A percentile compares a stretch with the other conserved stretches of the same genome.
Conservation (phyloP, 805 yeast genomes). For the Teunomyces atbi region DNA sequence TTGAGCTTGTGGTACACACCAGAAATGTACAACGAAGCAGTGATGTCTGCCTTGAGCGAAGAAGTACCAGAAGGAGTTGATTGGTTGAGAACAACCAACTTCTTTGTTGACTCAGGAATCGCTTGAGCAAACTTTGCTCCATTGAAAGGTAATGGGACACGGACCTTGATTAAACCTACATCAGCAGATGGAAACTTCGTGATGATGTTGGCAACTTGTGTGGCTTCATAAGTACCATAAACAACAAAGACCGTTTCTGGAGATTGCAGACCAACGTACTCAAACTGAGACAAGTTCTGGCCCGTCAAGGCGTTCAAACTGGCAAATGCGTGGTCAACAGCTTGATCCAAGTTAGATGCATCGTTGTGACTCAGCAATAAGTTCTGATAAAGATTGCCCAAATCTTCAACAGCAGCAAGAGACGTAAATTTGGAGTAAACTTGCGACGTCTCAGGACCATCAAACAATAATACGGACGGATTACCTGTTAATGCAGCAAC, state of each 20-base stretch:
- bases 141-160: slow-evolving; percentile 82
- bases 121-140: slow-evolving; percentile 54
- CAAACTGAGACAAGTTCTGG: slow-evolving; percentile 57
- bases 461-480: slow-evolving; percentile 73
- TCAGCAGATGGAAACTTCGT: slow-evolving; percentile 26
- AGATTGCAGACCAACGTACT: slow-evolving; percentile 60
- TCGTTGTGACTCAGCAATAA: slow-evolving; percentile 29
- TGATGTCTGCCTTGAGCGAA: slow-evolving; percentile 64
- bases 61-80: slow-evolving; percentile 33
- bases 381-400: slow-evolving; percentile 38
- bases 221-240: slow-evolving; percentile 71
- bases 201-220: slow-evolving; percentile 49
- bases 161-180: slow-evolving; percentile 65
- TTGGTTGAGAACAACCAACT: slow-evolving; percentile 70
- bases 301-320: slow-evolving; percentile 55
- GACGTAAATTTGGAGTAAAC: slow-evolving; percentile 47
- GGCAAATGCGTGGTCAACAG: slow-evolving; percentile 46
- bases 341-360: slow-evolving; percentile 28
- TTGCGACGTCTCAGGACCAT: slow-evolving; percentile 67
- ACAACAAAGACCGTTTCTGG: slow-evolving; percentile 78
- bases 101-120: slow-evolving; percentile 57
- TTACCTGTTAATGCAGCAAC: slow-evolving; percentile 48
- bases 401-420: slow-evolving; percentile 41
- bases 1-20: slow-evolving; percentile 36
- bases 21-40: slow-evolving; percentile 63